Base-by-base conservation (phyloP, 108 stramenopile species). In the Skeletonema tropicum region DNA sequence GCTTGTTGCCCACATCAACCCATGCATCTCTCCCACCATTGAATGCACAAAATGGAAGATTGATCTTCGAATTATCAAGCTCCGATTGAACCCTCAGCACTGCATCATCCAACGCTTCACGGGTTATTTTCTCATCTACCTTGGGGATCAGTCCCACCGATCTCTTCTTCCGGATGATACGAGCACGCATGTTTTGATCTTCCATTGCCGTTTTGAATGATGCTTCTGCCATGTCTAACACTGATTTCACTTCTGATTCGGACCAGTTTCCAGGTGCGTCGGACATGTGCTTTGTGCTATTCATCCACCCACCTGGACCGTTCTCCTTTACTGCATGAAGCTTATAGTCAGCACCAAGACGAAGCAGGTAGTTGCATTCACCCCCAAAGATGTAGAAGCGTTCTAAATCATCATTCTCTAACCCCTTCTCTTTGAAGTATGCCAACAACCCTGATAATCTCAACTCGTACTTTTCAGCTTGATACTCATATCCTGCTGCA, bases 321-420 rank as follows among this genome's bases (percentile, higher is more conserved):
- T 61, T 61, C 81, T 95, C 94, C 58, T 69, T 77, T 0, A 92
- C 90, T 39, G 92, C 84, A 48, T 94, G 88, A 11, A 97, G 77
- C 64, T 80, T 76, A 64, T 88, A 94, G 59, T 92, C 93, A 38
- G 67, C 74, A 48, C 90, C 91, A 9, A 93, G 83, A 42, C 82
- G 86, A 25, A 68, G 60, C 49, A 97, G 73, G 62, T 96, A 97
- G 72, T 98, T 98, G 74, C 93, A 96, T 75, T 98, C 97, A 0
- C 97, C 97, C 10, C 97, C 97, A 84, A 96, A 93, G 63, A 98
- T 83, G 69, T 92, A 96, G 66, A 98, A 98, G 55, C 94, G 86
- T 61, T 87, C 87, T 45, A 92, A 79, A 49, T 91, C 89, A 31
- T 90, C 89, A 3, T 41, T 52, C 25, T 89, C 74, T 21, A 96